Base-by-base conservation (phyloP, 2,329 filamentous ascomycete genomes). In the Cadophora sp. region DNA sequence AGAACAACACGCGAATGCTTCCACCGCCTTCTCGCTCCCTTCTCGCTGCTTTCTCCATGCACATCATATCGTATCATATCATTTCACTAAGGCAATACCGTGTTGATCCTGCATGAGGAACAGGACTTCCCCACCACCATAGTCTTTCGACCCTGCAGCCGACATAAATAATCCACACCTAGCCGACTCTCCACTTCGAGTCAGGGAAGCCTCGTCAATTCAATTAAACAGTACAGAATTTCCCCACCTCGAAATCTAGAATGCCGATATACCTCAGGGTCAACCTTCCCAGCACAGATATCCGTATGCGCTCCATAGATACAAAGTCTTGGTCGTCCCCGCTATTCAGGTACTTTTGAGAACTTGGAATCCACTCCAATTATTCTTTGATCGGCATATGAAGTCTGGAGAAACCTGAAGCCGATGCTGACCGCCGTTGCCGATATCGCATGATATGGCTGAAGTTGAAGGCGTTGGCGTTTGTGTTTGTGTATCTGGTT, bases 1-100 rank as follows among this genome's bases (percentile, higher is more conserved):
- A 31, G 40, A 43, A 34, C 37, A 69, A 66, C 27, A 59, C 37
- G 6, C 14, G 19, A 24, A 59, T 62, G 46, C 16, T 67, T 72
- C 68, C 70, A 70, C 68, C 64, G 71, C 63, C 31, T 68, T 70
- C 66, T 66, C 56, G 55, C 29, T 48, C 8, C 22, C 40, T 43
- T 19, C 40, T 43, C 40, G 12, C 12, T 43, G 12, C 40, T 4
- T 43, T 16, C 40, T 43, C 34, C 34, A 43, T 43, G 16, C 40
- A 43, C 19, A 40, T 14, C 6, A 14, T 40, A 43, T 43, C 40
- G 19, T 43, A 43, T 19, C 14, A 40, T 16, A 3, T 43, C 5
- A 3, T 43, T 43, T 16, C 14, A 43, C 40, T 16, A 43, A 11
- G 19, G 12, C 40, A 43, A 11, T 16, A 43, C 40, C 16, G 40